Base-by-base conservation (phyloP, 1,284 basidiomycete genomes). In the Cerrena zonata region DNA sequence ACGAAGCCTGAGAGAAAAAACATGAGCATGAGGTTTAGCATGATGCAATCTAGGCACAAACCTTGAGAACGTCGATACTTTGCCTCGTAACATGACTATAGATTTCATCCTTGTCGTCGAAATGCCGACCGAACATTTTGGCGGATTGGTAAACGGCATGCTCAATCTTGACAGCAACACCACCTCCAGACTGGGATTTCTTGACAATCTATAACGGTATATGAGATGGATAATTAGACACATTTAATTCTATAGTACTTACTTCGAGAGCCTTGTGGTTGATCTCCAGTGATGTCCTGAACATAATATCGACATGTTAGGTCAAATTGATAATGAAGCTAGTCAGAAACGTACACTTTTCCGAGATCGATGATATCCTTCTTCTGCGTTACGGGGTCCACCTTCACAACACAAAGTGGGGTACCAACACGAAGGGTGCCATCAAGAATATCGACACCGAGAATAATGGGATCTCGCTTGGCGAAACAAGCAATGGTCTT, bases 161-260 rank as follows among this genome's bases (percentile, higher is more conserved):
- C 68, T 99, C 96, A 57, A 99, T 97, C 78, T 98, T 98, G 65
- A 99, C 91, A 0, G 96, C 96, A 18, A 98, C 95, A 68, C 95
- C 95, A 53, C 81, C 95, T 63, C 94, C 95, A 23, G 91, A 86
- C 67, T 98, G 93, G 15, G 84, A 79, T 70, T 91, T 93, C 74
- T 95, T 96, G 59, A 99, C 82, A 23, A 95, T 76, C 77, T 94
- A 66, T 27, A 67, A 53, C 54, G 50, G 53, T 19, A n/a, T 47
- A 19, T n/a, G 18, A 34, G 7, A 15, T 34, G 30, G 15, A 34
- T 34, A 34, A 34, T 34, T 34, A 22, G 27, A 12, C 43, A 38
- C 2, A 19, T 38, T 39, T 22, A 34, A 34, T 7, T n/a, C n/a
- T 15, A 34, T 34, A 7, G 30, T 34, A 22, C 78, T 67, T 62